Evolutionary conservation across 768 basidiomycete genomes (phyloP), one percentile per base, ranked within the genome.

Genomic region (Pisolithus albus): DNA sequence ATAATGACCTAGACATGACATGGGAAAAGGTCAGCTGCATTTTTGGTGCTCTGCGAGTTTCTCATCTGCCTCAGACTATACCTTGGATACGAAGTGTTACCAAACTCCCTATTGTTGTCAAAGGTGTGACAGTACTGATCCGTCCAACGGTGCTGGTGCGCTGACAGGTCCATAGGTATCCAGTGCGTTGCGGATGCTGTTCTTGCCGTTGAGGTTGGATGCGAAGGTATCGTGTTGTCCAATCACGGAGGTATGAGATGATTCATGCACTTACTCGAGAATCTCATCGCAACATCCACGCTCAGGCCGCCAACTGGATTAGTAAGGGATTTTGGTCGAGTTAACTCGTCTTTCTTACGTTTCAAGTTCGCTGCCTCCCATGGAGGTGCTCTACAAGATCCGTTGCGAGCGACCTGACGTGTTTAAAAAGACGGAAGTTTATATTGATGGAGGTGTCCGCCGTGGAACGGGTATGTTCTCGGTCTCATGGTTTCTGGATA

Each of bases 201-300:
- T 39, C 78, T 92, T 43, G 92, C 92, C 26, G 81, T 78, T 16
- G 83, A 93, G 54, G 79, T 85, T 28, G 90, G 92, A 11, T 84
- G 89, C 16, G 84, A 94, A 51, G 94, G 88, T 5, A 91, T 97
- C 55, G 74, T 94, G 51, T 70, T 97, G 8, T 90, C 87, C 0
- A 97, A 97, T 58, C 94, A 97, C 59, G 94, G 94, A 50, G 94
- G 90, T 78, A 60, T 57, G 69, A n/a, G 39, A 15, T 41, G 23
- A 7, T 43, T 45, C 15, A 28, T 2, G 5, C 39, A 43, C 21
- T 26, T 13, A 18, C 19, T 11, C 34, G 13, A 34, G 34, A 36
- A 47, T 6, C 10, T 34, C 40, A 37, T 49, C 49, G 47, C 28
- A 23, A 9, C 39, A 46, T 23, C 50, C 32, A 51, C 18, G 49